Evolutionary conservation across 108 stramenopile genomes (phyloP).

Genomic region (Epipyxis sp.): DNA sequence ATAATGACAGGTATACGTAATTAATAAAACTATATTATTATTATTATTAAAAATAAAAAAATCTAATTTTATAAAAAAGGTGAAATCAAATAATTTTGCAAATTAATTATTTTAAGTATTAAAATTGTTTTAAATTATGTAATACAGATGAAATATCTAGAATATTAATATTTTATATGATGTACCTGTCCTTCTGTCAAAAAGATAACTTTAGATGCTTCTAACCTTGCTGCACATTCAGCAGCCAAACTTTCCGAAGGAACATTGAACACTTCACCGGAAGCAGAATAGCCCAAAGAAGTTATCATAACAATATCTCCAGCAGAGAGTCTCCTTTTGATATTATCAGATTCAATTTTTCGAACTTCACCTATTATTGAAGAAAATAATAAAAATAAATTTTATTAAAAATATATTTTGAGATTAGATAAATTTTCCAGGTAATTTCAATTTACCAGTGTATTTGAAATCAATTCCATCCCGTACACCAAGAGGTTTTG

Average conservation of each 20-base stretch:
- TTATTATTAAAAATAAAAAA: no score
- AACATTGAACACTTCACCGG: constrained; percentile 89
- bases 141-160: no score
- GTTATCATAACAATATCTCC: constrained; percentile 86
- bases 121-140: no score
- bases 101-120: no score
- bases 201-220: constrained; percentile 80
- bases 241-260: constrained; percentile 77
- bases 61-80: no score
- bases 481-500: constrained; percentile 45
- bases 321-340: constrained; percentile 66
- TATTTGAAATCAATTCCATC: constrained; percentile 35
- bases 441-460: no score
- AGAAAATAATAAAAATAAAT: no score
- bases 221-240: constrained; percentile 66
- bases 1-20: no score
- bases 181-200: constrained; percentile 70
- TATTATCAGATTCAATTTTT: constrained; percentile 76
- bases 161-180: no score
- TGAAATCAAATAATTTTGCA: not conserved
- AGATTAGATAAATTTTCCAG: no score
- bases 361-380: constrained; percentile 88
- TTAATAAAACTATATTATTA: no score
- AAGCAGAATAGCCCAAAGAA: constrained; percentile 77
- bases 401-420: no score